A percentile compares a stretch with the other conserved stretches of the same genome.
These are phyloP conservation scores for Cercospora sp. DNA, from an alignment of 2,329 filamentous ascomycete genomes.

Conservation along the genomic window DNA sequence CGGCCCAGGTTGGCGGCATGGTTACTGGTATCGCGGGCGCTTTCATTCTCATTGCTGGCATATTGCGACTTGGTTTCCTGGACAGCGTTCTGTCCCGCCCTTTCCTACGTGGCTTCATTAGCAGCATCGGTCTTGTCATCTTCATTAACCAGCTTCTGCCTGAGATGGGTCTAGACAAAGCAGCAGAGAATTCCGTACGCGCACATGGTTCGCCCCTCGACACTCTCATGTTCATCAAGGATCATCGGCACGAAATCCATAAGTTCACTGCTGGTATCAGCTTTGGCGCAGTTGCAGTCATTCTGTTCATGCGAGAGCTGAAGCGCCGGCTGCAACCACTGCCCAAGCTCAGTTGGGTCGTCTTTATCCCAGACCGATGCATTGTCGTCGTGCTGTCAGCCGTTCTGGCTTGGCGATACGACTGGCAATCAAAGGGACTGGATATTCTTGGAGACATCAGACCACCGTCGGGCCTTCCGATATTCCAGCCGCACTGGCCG, in stretches of 20 bases:
- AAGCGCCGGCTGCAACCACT: conserved; percentile 79
- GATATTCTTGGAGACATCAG: conserved; percentile 81
- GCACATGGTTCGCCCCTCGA: conserved; percentile 82
- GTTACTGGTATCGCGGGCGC: conserved; percentile 84
- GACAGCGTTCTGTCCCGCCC: conserved; percentile 92
- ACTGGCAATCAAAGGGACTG: conserved; percentile 78
- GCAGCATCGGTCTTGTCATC: conserved; percentile 94
- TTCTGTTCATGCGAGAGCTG: conserved; percentile 80
- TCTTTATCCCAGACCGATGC: conserved; percentile 90
- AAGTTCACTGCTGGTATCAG: conserved; percentile 74
- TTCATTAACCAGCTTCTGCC: conserved; percentile 92
- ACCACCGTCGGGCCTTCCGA: conserved; percentile 59
- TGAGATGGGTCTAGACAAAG: conserved; percentile 72
- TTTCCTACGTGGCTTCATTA: conserved; percentile 93
- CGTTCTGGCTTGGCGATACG: conserved; percentile 71
- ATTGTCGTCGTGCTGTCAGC: conserved; percentile 83
- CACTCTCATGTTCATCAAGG: conserved; percentile 77
- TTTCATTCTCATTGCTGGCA: conserved; percentile 82
- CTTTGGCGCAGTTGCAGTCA: conserved; percentile 76
- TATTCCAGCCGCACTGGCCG: conserved; percentile 83
- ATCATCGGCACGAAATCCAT: conserved; percentile 67
- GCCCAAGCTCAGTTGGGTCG: conserved; percentile 65
- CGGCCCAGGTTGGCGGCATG: conserved; percentile 82
- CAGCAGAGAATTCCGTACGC: conserved; percentile 64
- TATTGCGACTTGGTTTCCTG: conserved; percentile 84